These are phyloP conservation scores for Gymnopilus dilepis DNA, from an alignment of 768 basidiomycete genomes.

Conservation along the genomic window DNA sequence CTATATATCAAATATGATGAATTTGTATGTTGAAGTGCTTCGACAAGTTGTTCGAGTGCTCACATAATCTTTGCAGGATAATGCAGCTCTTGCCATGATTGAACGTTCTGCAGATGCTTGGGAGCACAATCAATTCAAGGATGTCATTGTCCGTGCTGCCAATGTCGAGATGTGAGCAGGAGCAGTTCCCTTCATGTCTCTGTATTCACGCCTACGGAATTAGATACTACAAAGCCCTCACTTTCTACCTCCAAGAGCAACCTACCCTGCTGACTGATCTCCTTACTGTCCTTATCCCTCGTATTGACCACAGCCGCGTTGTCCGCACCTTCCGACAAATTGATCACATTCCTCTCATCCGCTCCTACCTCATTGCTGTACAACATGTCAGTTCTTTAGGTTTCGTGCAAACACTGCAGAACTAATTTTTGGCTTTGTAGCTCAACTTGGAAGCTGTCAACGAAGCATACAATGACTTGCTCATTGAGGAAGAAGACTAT, in stretches of 20 bases:
- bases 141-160: constrained; percentile 93
- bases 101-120: constrained; percentile 98
- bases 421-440: constrained; percentile 42
- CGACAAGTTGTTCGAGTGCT: background rate
- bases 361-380: constrained; percentile 95
- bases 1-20: constrained; percentile 99
- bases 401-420: constrained; percentile 8
- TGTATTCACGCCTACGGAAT: constrained; percentile 12
- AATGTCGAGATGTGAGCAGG: constrained; percentile 90
- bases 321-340: constrained; percentile 95
- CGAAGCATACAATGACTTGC: constrained; percentile 96
- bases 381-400: constrained; percentile 69
- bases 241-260: constrained; percentile 94
- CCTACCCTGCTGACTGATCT: constrained; percentile 94
- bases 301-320: constrained; percentile 94
- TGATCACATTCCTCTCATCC: constrained; percentile 95
- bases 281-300: constrained; percentile 88
- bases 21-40: constrained; percentile 77
- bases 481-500: constrained; percentile 99
- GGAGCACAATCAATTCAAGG: constrained; percentile 99
- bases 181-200: background rate
- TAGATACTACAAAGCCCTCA: constrained; percentile 94
- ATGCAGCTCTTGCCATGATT: constrained; percentile 98
- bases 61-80: constrained; percentile 61
- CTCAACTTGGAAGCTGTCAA: constrained; percentile 97